Base-by-base conservation (phyloP, 352 stramenopile species). In the Phytophthora parvispora region DNA sequence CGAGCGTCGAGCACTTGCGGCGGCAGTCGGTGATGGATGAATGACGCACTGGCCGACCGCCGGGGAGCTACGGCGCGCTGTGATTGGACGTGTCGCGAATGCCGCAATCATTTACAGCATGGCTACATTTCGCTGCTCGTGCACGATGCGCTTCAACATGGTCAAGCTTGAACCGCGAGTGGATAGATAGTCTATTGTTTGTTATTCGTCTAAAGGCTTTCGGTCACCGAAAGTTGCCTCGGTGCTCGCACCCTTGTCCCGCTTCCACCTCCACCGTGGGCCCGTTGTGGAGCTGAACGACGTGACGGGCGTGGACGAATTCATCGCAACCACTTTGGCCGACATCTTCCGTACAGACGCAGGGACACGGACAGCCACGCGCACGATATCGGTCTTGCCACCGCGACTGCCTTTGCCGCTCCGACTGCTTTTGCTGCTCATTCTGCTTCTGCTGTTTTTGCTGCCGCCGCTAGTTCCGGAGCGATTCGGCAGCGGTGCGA, bases 101-200 rank as follows among this genome's bases (percentile, higher is more conserved):
- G 52, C 0, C 18, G 36, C 57, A 61, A 65, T 69, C 69, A 76
- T 76, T 73, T 48, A 25, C 16, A 5, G 56, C 1, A 64, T 74
- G 45, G 61, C 25, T 71, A 71, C 47, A 42, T 67, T 66, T 62
- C 49, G 67, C n/a, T 71, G 61, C 38, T 70, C 59, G 59, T 54
- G 38, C 15, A 45, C 12, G 15, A 24, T 20, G 0, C 24, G 53
- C 25, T 40, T 67, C 36, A 58, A 59, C 27, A 18, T 24, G 31
- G n/a, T n/a, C n/a, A n/a, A n/a, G n/a, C n/a, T n/a, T n/a, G n/a
- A n/a, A n/a, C n/a, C n/a, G n/a, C n/a, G n/a, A n/a, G n/a, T n/a
- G n/a, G n/a, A n/a, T n/a, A n/a, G n/a, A n/a, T 45, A 45, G 3
- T 9, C 15, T 20, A 43, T 43, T 4, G 36, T n/a, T 15, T 45